Conservation (phyloP, 2,329 filamentous ascomycete genomes). For the Diaporthe sp. region DNA sequence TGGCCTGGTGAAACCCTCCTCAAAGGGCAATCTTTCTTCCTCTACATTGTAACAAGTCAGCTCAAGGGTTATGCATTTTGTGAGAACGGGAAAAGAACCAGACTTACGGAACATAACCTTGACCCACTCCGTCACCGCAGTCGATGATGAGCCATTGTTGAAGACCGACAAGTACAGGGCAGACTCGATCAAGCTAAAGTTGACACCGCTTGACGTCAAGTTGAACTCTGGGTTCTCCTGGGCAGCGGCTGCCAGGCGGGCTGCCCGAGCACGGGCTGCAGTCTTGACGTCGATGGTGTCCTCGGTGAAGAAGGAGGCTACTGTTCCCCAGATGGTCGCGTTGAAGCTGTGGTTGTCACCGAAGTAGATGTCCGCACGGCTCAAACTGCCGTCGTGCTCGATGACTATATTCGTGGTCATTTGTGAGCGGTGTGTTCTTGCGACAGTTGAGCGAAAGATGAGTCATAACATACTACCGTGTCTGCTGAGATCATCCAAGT, state of each 20-base stretch:
- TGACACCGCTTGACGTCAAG: slow-evolving; percentile 37
- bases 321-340: slow-evolving; percentile 45
- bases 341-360: slow-evolving; percentile 51
- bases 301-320: slow-evolving; percentile 43
- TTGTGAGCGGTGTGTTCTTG: not conserved
- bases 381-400: slow-evolving; percentile 52
- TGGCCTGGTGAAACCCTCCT: slow-evolving; percentile 13
- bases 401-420: slow-evolving; percentile 45
- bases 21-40: slow-evolving; percentile 2
- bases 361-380: slow-evolving; percentile 48
- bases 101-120: slow-evolving; percentile 43
- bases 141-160: slow-evolving; percentile 41
- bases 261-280: slow-evolving; percentile 47
- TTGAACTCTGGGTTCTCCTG: slow-evolving; percentile 47
- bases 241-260: slow-evolving; percentile 45
- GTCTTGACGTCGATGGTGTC: slow-evolving; percentile 47
- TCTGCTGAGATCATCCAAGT: slow-evolving; percentile 48
- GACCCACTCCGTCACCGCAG: slow-evolving; percentile 44
- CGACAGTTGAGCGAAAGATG: not conserved
- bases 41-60: not conserved
- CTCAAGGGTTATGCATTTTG: not conserved
- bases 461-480: slow-evolving; percentile 42
- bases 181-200: slow-evolving; percentile 44
- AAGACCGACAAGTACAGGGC: slow-evolving; percentile 43
- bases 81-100: not conserved